A percentile compares a stretch with the other conserved stretches of the same genome.
Conservation (phyloP, 2,329 filamentous ascomycete species). For the Colletotrichum phormii region DNA sequence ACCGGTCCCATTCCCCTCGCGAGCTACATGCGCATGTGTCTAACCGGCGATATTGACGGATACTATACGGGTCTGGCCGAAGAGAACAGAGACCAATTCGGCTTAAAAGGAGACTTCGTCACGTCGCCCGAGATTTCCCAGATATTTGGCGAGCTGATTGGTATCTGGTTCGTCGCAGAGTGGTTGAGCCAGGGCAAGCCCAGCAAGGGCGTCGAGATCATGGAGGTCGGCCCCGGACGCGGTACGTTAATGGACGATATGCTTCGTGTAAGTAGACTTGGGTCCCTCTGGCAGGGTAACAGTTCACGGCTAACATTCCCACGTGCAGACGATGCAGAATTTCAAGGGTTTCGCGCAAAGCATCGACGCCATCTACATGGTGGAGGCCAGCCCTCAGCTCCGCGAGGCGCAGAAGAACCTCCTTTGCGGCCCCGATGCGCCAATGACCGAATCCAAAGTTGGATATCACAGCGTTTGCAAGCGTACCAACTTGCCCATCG, state of each 20-base stretch:
- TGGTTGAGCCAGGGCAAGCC: constrained; percentile 92
- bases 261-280: constrained; percentile 73
- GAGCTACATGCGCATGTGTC: constrained; percentile 97
- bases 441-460: constrained; percentile 76
- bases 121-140: constrained; percentile 98
- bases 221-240: constrained; percentile 93
- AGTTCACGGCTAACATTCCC: not conserved
- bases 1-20: constrained; percentile 94
- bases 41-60: constrained; percentile 89
- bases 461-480: constrained; percentile 83
- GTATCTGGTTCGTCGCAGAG: constrained; percentile 94
- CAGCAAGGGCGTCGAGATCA: constrained; percentile 81
- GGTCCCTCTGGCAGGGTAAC: not conserved
- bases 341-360: constrained; percentile 83
- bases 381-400: constrained; percentile 89
- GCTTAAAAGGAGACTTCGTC: constrained; percentile 93
- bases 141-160: constrained; percentile 93
- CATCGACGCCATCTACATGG: constrained; percentile 90
- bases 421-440: constrained; percentile 79
- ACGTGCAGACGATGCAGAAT: constrained; percentile 79
- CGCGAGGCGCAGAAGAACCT: constrained; percentile 82
- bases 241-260: constrained; percentile 98
- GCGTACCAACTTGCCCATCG: constrained; percentile 78
- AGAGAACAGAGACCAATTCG: constrained; percentile 85
- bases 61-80: constrained; percentile 88